Base-by-base conservation (phyloP, 805 yeast species). In the Cyberlindnera euphorbiae region DNA sequence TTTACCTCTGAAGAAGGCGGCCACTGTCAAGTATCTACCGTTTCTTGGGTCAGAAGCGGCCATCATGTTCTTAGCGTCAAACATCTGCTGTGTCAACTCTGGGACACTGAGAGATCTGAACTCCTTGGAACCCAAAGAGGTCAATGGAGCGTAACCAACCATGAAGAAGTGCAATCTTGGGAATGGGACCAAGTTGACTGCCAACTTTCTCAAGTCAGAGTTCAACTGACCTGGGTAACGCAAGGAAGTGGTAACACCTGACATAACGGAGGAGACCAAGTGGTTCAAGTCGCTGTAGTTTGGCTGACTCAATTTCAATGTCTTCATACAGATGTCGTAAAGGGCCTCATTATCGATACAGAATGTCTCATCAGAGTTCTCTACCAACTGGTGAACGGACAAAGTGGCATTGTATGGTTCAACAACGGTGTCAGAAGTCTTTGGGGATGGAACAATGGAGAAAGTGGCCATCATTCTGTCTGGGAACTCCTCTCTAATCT, bases 131-230 rank as follows among this genome's bases (percentile, higher is more conserved):
- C 82, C 75, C 55, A 88, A 83, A 24, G 96, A 83, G 58, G 87
- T 73, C 41, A 93, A 93, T 49, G 98, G 98, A 15, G 97, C 96
- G 62, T 90, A 90, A 36, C 97, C 87, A 44, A 93, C 97, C 67
- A 93, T 79, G 57, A 97, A 97, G 90, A 93, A 93, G 69, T 93
- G 98, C 59, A 93, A 89, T 73, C 97, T 87, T 67, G 98, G 98
- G 71, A 87, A 93, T 59, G 98, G 98, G 40, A 93, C 98, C 71
- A 93, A 75, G 66, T 93, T 93, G 39, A 97, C 94, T 70, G 94
- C 97, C 75, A 90, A 89, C 67, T 90, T 97, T 67, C 93, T 93
- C 61, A 93, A 77, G 67, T 90, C 98, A 44, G 94, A 97, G 62
- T 90, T 90, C 62, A 90, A 76, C 30, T 96, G 88, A 53, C 98